Conservation (phyloP, 306 rosid species). For the Rubus idaeus region DNA sequence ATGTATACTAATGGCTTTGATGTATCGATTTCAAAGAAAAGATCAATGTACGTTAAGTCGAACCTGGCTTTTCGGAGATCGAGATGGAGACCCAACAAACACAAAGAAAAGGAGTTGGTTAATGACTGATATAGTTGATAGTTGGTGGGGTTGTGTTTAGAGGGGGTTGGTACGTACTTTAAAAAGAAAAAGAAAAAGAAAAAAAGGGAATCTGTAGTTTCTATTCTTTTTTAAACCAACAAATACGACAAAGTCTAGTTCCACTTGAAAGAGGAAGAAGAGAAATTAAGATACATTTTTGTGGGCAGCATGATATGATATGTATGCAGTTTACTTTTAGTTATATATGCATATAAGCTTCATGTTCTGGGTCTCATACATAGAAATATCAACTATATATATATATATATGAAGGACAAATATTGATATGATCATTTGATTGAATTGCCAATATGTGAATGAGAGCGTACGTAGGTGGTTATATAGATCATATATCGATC, state of each 20-base stretch:
- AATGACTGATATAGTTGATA: not conserved
- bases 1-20: not conserved
- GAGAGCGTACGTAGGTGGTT: not conserved
- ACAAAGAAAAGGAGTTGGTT: not conserved
- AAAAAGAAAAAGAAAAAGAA: too few species aligned
- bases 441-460: not conserved
- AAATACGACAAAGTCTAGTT: not conserved
- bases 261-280: not conserved
- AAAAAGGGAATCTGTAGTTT: too few species aligned
- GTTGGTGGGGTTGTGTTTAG: slow-evolving; percentile 19
- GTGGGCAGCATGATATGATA: not conserved
- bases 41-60: not conserved
- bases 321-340: not conserved
- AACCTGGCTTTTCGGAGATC: not conserved
- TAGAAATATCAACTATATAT: not conserved
- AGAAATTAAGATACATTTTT: not conserved
- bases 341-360: not conserved
- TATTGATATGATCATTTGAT: too few species aligned
- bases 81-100: slow-evolving; percentile 9
- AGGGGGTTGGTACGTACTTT: slow-evolving; percentile 11
- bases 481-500: not conserved
- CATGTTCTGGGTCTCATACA: not conserved
- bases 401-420: too few species aligned
- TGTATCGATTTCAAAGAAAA: not conserved
- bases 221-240: not conserved